Evolutionary conservation across 306 rosid species (phyloP).

Genomic region (Astragalus glycyphyllos): DNA sequence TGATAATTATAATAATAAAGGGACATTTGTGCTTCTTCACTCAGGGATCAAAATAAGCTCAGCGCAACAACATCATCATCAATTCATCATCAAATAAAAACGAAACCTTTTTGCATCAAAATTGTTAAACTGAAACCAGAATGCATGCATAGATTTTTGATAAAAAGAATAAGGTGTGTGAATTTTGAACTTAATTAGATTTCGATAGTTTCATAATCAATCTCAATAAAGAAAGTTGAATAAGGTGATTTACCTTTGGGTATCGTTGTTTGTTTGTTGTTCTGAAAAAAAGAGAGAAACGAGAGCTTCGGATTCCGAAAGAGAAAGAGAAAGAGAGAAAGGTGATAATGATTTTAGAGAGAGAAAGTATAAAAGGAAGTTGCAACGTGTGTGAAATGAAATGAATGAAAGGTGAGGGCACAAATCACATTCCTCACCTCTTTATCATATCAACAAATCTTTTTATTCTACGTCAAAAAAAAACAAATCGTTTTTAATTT

Average conservation of each 20-base stretch:
- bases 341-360: not conserved
- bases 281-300: slow-evolving; percentile 29
- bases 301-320: not conserved
- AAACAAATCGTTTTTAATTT: no score
- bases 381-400: slow-evolving; percentile 56
- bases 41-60: slow-evolving; percentile 48
- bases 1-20: not conserved
- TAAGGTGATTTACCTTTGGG: slow-evolving; percentile 39
- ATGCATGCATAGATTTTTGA: not conserved
- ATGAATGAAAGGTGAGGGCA: slow-evolving; percentile 39
- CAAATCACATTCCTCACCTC: no score
- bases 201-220: not conserved
- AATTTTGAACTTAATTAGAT: not conserved
- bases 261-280: not conserved
- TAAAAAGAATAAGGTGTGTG: not conserved
- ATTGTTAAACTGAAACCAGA: not conserved
- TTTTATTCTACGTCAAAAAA: no score
- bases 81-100: not conserved
- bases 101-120: slow-evolving; percentile 14
- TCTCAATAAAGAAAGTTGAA: not conserved
- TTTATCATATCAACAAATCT: no score
- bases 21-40: slow-evolving; percentile 30
- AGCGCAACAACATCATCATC: slow-evolving; percentile 4
- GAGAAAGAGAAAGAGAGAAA: not conserved
- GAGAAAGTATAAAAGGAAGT: slow-evolving; percentile 18